Evolutionary conservation across 805 yeast genomes (phyloP).

Genomic region (Spathaspora hagerdaliae): DNA sequence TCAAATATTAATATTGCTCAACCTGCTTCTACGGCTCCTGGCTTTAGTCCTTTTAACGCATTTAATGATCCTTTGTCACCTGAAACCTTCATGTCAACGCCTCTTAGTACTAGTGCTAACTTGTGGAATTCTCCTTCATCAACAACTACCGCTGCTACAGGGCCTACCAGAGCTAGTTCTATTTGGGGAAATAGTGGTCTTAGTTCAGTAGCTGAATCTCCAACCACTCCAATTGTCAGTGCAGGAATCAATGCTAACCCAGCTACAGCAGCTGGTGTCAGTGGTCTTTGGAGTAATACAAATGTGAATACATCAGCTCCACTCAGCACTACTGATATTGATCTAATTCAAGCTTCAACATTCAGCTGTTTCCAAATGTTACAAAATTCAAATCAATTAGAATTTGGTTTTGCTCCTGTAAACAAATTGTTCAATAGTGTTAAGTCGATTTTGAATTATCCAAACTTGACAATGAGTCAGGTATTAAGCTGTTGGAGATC

Average conservation of each 20-base stretch:
- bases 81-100: conserved; percentile 2
- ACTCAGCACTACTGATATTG: conserved; percentile 17
- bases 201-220: neutral
- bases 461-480: conserved; percentile 26
- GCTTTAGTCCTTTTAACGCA: conserved; percentile 17
- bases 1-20: neutral
- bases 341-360: conserved; percentile 40
- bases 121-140: conserved; percentile 7
- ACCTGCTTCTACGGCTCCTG: neutral
- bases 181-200: conserved; percentile 25
- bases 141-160: conserved; percentile 5
- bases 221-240: conserved; percentile 6
- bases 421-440: conserved; percentile 29
- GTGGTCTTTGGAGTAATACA: conserved; percentile 5
- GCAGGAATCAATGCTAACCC: conserved; percentile 2
- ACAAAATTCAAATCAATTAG: conserved; percentile 31
- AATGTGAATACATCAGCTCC: neutral
- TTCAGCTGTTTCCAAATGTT: conserved; percentile 35
- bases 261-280: neutral
- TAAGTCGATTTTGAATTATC: conserved; percentile 23
- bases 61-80: conserved; percentile 3
- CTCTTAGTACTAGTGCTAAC: conserved; percentile 5
- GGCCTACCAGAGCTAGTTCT: conserved; percentile 19
- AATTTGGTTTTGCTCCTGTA: conserved; percentile 34
- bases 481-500: conserved; percentile 17